These are phyloP conservation scores for Myriosclerotinia scirpicola DNA, from an alignment of 2,329 filamentous ascomycete genomes.

Conservation along the genomic window DNA sequence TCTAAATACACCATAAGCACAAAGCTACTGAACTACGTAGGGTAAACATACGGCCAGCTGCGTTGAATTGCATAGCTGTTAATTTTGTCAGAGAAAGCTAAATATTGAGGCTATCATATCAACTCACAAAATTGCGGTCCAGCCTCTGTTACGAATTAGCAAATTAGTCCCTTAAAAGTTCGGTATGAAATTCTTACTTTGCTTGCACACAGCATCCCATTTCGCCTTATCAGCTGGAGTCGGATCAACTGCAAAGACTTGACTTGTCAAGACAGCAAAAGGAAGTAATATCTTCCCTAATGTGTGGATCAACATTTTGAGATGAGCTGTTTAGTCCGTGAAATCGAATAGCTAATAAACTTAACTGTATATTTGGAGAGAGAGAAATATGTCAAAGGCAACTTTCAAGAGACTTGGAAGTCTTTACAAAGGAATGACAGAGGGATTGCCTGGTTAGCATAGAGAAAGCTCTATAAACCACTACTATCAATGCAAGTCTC, in stretches of 20 bases:
- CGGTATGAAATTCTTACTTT: conserved; percentile 2
- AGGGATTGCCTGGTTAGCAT: background rate
- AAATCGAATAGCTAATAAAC: background rate
- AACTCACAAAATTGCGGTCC: conserved; percentile 16
- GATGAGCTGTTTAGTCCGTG: background rate
- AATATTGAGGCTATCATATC: background rate
- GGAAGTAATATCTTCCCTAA: conserved; percentile 5
- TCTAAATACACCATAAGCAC: background rate
- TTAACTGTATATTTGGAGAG: background rate
- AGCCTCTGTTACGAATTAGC: conserved; percentile 2
- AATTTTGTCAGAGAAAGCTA: background rate
- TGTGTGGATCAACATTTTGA: conserved; percentile 3
- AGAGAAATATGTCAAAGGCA: background rate
- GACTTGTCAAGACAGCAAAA: conserved; percentile 2
- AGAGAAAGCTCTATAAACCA: background rate
- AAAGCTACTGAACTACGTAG: no score
- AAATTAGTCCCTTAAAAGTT: background rate
- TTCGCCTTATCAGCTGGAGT: conserved; percentile 15
- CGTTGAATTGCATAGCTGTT: conserved; percentile 5
- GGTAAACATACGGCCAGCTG: conserved; percentile 9
- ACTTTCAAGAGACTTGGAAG: conserved; percentile 1
- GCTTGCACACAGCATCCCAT: conserved; percentile 16
- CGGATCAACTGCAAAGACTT: conserved; percentile 13
- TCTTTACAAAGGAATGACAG: conserved; percentile 10
- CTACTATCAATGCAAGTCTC: background rate